Evolutionary conservation across 139 green algal genomes (phyloP).

Genomic region (Picochlorum sp.): DNA sequence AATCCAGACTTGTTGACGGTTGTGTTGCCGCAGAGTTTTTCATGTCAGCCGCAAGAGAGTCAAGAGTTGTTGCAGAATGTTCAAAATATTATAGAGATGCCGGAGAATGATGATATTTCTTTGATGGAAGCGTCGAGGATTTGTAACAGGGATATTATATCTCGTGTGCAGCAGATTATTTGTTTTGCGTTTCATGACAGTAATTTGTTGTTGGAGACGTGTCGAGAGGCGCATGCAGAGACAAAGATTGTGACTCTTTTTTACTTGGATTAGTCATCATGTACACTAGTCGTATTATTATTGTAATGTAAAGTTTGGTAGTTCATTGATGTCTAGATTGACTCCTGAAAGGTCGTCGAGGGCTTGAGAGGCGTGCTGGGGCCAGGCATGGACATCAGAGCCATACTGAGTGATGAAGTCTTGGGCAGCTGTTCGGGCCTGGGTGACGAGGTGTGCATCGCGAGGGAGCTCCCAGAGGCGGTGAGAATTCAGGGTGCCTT

Average conservation of each 20-base stretch:
- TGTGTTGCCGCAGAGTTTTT: conserved; percentile 83
- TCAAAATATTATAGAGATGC: conserved; percentile 82
- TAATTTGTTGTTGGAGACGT: conserved; percentile 89
- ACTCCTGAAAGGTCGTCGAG: not conserved
- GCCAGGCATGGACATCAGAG: not conserved
- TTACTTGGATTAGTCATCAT: conserved; percentile 74
- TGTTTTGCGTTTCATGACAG: conserved; percentile 96
- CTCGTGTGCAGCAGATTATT: conserved; percentile 89
- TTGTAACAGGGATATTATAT: conserved; percentile 93
- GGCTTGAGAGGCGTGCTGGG: not conserved
- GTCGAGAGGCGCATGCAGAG: conserved; percentile 71
- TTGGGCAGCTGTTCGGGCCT: not conserved
- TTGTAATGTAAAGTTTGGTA: conserved; percentile 4
- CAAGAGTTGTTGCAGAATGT: conserved; percentile 91
- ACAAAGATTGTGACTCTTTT: conserved; percentile 93
- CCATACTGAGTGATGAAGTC: not conserved
- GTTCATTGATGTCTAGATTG: not conserved
- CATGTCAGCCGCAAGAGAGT: conserved; percentile 82
- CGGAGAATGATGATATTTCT: conserved; percentile 82
- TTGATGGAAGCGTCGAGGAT: conserved; percentile 86
- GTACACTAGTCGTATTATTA: not conserved
- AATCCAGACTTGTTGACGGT: conserved; percentile 89
- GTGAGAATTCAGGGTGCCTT: not conserved
- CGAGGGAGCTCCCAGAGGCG: not conserved
- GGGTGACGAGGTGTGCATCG: not conserved